phyloP scores from a whole-genome alignment of 495 filamentous ascomycete genomes.

The Neurospora tetrasperma region DNA sequence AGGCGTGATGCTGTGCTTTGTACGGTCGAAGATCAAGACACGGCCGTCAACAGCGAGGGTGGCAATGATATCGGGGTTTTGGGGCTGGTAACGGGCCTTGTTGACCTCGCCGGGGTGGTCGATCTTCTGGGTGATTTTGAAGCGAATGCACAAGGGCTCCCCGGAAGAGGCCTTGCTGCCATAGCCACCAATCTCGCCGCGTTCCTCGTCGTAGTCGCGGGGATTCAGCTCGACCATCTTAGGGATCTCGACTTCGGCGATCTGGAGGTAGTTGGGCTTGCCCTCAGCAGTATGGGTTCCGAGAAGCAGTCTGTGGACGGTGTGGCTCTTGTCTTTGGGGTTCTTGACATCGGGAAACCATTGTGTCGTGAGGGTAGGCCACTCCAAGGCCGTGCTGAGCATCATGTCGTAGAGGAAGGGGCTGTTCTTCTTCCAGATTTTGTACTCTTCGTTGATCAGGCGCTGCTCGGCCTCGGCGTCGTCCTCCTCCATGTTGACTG shows the following conservation, averaged over 20 bases:
- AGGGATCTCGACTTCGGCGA: slow-evolving; percentile 85
- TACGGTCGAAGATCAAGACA: slow-evolving; percentile 88
- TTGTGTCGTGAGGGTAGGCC: slow-evolving; percentile 95
- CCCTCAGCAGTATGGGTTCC: slow-evolving; percentile 89
- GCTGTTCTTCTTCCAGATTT: slow-evolving; percentile 99
- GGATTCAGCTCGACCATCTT: slow-evolving; percentile 63
- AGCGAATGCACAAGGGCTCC: slow-evolving; percentile 55
- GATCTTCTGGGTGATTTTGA: slow-evolving; percentile 88
- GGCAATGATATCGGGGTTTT: slow-evolving; percentile 95
- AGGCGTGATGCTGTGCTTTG: slow-evolving; percentile 73
- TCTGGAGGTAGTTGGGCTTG: slow-evolving; percentile 87
- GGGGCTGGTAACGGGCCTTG: slow-evolving; percentile 94
- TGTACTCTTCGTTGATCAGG: slow-evolving; percentile 98
- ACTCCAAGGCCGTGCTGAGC: slow-evolving; percentile 85
- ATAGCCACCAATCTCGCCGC: slow-evolving; percentile 88
- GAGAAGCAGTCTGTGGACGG: slow-evolving; percentile 80
- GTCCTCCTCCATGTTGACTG: slow-evolving; percentile 51
- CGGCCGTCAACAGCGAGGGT: slow-evolving; percentile 82
- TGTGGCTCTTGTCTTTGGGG: slow-evolving; percentile 72
- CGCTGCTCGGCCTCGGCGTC: slow-evolving; percentile 63
- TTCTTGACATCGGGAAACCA: slow-evolving; percentile 96
- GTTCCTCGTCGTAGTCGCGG: slow-evolving; percentile 77
- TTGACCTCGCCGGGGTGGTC: slow-evolving; percentile 96
- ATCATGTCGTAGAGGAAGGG: slow-evolving; percentile 98
- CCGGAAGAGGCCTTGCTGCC: slow-evolving; percentile 50